phyloP scores from a whole-genome alignment of 75 land plant genomes.

The Ceratopteris richardii region DNA sequence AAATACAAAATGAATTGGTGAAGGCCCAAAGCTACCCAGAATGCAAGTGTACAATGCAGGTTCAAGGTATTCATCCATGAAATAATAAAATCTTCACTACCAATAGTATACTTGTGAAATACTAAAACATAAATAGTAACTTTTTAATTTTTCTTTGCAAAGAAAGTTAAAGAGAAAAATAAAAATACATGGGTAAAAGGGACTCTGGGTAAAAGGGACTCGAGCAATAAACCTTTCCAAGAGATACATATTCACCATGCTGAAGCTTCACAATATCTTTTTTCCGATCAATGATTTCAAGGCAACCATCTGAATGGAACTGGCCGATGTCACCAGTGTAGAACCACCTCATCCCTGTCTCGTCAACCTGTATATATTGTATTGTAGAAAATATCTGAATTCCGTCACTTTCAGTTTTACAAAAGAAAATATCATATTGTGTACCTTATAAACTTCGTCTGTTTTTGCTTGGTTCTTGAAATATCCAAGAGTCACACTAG shows the following conservation, averaged over 20 bases:
- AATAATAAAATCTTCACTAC: too few relatives aligned
- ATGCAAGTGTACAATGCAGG: too few relatives aligned
- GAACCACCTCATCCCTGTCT: constrained; percentile 86
- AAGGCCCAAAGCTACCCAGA: too few relatives aligned
- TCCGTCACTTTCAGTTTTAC: neutral
- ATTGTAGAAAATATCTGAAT: neutral
- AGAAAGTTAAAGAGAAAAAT: too few relatives aligned
- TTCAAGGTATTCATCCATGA: too few relatives aligned
- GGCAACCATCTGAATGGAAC: constrained; percentile 92
- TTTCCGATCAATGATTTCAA: constrained; percentile 90
- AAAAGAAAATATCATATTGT: neutral
- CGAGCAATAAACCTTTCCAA: constrained; percentile 64
- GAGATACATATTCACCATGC: constrained; percentile 89
- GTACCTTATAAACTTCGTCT: constrained; percentile 73
- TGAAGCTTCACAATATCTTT: constrained; percentile 95
- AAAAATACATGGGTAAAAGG: too few relatives aligned
- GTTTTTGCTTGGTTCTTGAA: constrained; percentile 79
- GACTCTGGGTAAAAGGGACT: too few relatives aligned
- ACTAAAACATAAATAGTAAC: too few relatives aligned
- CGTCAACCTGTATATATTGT: constrained; percentile 42
- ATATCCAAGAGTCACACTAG: constrained; percentile 68
- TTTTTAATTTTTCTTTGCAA: too few relatives aligned
- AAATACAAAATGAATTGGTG: too few relatives aligned
- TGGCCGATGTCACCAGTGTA: constrained; percentile 92
- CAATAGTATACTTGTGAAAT: too few relatives aligned